phyloP scores from a whole-genome alignment of 768 basidiomycete species.

The Lentinula sp. region DNA sequence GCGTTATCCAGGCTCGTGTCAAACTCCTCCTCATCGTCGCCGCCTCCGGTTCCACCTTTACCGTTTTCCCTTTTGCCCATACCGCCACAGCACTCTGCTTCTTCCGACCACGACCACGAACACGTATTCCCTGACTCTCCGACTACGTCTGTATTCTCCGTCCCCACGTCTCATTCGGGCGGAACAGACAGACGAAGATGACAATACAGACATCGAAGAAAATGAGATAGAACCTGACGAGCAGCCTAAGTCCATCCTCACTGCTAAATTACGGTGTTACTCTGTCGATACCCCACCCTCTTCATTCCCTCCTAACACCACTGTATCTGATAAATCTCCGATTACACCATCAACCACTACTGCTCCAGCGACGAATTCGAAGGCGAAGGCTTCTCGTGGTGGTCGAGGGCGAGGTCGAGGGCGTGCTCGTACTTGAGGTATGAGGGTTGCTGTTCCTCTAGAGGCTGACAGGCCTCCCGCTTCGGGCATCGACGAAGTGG shows the following conservation, averaged over 20 bases:
- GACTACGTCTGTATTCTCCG: slow-evolving; percentile 60
- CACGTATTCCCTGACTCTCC: slow-evolving; percentile 54
- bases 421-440: not conserved
- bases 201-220: slow-evolving; percentile 6
- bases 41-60: slow-evolving; percentile 29
- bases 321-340: not conserved
- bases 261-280: not conserved
- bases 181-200: slow-evolving; percentile 10
- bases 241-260: not conserved
- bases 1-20: slow-evolving; percentile 23
- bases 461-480: not conserved
- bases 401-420: slow-evolving; percentile 4
- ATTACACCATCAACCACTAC: not conserved
- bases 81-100: slow-evolving; percentile 7
- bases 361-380: not conserved
- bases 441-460: not conserved
- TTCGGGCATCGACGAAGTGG: not conserved
- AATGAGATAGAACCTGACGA: not conserved
- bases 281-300: not conserved
- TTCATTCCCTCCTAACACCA: not conserved
- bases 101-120: slow-evolving; percentile 11
- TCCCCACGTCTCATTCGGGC: slow-evolving; percentile 32
- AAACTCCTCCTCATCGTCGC: slow-evolving; percentile 17
- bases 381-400: not conserved
- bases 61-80: slow-evolving; percentile 18